Percentiles rank a stretch among this genome's conserved stretches.
Evolutionary conservation across 371 early-diverging fungal genomes (phyloP).

Genomic region (Haplosporangium sp.): DNA sequence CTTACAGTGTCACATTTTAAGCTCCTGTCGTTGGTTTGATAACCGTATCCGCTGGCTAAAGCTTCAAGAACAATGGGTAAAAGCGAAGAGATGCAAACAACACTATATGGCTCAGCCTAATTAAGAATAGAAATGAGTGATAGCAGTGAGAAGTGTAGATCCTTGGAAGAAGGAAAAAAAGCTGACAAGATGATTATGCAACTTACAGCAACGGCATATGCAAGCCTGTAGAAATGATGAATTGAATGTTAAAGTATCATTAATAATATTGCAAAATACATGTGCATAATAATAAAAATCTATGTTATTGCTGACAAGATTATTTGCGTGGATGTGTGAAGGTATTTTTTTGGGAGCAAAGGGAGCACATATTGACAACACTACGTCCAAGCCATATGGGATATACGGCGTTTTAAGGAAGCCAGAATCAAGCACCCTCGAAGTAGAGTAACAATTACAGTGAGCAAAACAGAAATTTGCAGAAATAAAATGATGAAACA

Average conservation of each 20-base stretch:
- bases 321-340: too few relatives aligned
- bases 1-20: constrained; percentile 56
- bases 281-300: too few relatives aligned
- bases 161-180: too few relatives aligned
- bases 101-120: constrained; percentile 56
- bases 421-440: too few relatives aligned
- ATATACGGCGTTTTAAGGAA: too few relatives aligned
- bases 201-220: constrained; percentile 54
- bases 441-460: background rate
- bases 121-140: background rate
- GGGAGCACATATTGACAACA: too few relatives aligned
- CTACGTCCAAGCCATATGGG: too few relatives aligned
- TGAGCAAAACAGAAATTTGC: background rate
- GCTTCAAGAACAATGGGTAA: constrained; percentile 63
- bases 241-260: background rate
- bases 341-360: too few relatives aligned
- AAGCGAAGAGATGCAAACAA: constrained; percentile 57
- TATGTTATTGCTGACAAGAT: too few relatives aligned
- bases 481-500: background rate
- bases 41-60: constrained; percentile 55
- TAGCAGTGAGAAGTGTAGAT: background rate
- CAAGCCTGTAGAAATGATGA: constrained; percentile 26
- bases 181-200: too few relatives aligned
- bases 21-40: constrained; percentile 17
- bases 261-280: too few relatives aligned